phyloP scores from a whole-genome alignment of 1,284 basidiomycete genomes.

The Boletellus deceptivus region DNA sequence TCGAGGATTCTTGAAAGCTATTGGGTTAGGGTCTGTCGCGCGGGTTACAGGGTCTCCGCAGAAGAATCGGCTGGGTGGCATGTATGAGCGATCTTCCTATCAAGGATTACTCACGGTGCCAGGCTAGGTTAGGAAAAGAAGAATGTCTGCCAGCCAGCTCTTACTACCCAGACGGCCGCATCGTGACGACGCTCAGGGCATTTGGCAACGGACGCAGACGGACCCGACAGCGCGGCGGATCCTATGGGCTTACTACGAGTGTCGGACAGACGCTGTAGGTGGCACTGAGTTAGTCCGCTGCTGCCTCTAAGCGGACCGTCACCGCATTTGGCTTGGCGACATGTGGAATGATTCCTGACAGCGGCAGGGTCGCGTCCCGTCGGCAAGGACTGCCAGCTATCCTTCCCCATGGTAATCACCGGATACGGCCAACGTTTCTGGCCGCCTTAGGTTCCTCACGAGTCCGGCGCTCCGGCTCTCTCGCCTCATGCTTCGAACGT shows the following conservation, averaged over 20 bases:
- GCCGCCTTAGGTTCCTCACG: neutral
- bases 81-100: too few species aligned
- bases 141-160: slow-evolving; percentile 16
- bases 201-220: neutral
- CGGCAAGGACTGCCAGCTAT: neutral
- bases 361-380: neutral
- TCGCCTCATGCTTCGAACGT: slow-evolving; percentile 15
- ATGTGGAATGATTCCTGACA: neutral
- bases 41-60: neutral
- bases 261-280: neutral
- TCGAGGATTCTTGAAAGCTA: neutral
- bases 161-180: neutral
- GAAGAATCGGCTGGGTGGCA: too few species aligned
- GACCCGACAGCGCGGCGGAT: neutral
- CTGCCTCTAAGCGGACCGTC: too few species aligned
- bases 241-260: neutral
- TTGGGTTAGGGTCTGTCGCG: neutral
- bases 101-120: too few species aligned
- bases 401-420: slow-evolving; percentile 15
- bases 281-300: neutral
- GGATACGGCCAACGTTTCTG: slow-evolving; percentile 1
- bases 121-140: slow-evolving; percentile 5
- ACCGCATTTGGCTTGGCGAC: neutral
- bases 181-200: neutral
- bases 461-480: neutral